Evolutionary conservation across 2,329 filamentous ascomycete species (phyloP).

Genomic region (Pezicula neosporulosa): DNA sequence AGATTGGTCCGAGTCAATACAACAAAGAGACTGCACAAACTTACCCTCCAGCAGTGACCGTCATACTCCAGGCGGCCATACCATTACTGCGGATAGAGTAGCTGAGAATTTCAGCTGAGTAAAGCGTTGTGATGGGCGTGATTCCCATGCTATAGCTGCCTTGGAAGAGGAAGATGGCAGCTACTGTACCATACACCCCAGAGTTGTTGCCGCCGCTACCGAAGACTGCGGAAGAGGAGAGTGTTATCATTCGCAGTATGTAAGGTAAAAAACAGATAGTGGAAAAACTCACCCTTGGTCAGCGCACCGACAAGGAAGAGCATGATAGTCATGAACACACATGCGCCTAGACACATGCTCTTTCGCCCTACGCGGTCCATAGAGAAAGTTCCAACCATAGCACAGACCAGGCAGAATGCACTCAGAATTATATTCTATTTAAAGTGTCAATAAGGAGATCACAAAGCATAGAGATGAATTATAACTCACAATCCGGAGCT

Average conservation of each 20-base stretch:
- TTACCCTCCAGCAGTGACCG: slow-evolving; percentile 12
- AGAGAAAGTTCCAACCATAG: slow-evolving; percentile 38
- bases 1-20: not conserved
- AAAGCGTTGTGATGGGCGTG: slow-evolving; percentile 43
- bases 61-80: slow-evolving; percentile 29
- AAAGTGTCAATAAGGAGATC: no score
- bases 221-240: not conserved
- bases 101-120: slow-evolving; percentile 44
- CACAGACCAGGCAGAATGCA: slow-evolving; percentile 39
- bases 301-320: slow-evolving; percentile 48
- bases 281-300: slow-evolving; percentile 31
- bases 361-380: slow-evolving; percentile 39
- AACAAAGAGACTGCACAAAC: slow-evolving; percentile 19
- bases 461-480: no score
- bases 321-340: slow-evolving; percentile 34
- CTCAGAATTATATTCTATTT: slow-evolving; percentile 43
- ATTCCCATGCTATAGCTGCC: slow-evolving; percentile 36
- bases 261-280: not conserved
- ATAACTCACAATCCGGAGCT: not conserved
- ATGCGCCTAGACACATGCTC: slow-evolving; percentile 34
- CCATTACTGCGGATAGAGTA: slow-evolving; percentile 44
- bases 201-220: slow-evolving; percentile 25
- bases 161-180: slow-evolving; percentile 43
- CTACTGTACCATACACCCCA: slow-evolving; percentile 21
- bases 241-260: not conserved